Base-by-base conservation (phyloP, 805 yeast genomes). In the Starmerella asiatica region DNA sequence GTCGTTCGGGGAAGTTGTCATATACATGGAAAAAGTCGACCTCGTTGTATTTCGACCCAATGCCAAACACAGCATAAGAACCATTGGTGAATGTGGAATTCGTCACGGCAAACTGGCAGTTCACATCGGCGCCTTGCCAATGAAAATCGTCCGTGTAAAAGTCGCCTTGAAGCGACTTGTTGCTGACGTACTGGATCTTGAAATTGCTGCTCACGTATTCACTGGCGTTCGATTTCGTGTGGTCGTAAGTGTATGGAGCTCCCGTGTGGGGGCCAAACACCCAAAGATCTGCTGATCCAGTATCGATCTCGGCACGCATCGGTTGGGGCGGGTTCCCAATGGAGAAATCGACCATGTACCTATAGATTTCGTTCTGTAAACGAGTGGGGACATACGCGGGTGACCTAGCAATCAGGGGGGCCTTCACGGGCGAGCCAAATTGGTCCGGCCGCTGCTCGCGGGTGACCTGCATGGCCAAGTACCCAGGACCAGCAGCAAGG, bases 211-310 rank as follows among this genome's bases (percentile, higher is more conserved):
- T 42, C 38, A 48, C 18, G 33, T 21, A 42, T 33, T 48, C 19
- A 37, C 47, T 47, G 16, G 56, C 45, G n/a, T 49, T 39, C 9
- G 56, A 53, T n/a, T 21, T 7, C 21, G 37, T 9, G 34, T 17
- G 33, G 30, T 37, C 42, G 28, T 37, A 43, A 14, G 30, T 29
- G 33, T 16, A 16, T 9, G 36, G 17, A 3, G 37, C 37, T 15
- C 32, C 26, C 20, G 19, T 21, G 33, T 21, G 4, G 39, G 32
- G 20, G 29, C 38, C 35, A 36, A 45, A 59, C 19, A 76, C 71
- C 79, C 80, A 76, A 32, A 76, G 55, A 54, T 77, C 84, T 1
- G 79, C 68, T 0, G 83, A 76, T 3, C 84, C 85, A 2, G 84
- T 77, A 52, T 78, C 85, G 15, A 77, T 19, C 5, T 24, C 17